Conservation (phyloP, 2,329 filamentous ascomycete genomes). For the Sphaceloma murrayae region DNA sequence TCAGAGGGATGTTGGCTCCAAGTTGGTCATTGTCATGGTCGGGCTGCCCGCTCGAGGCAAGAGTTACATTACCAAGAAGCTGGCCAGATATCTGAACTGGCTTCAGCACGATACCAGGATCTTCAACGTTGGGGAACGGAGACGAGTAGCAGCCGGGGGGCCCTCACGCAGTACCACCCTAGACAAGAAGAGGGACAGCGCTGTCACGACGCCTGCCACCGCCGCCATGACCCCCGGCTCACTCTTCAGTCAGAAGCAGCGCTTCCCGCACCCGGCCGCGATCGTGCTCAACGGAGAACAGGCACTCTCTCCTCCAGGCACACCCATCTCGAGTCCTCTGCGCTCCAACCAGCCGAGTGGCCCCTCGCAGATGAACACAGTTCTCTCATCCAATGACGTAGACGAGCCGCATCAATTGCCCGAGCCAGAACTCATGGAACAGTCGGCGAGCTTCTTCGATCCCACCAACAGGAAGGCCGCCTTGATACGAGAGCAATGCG, state of each 20-base stretch:
- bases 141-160: conserved; percentile 66
- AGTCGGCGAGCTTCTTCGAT: conserved; percentile 78
- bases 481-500: conserved; percentile 79
- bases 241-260: conserved; percentile 21
- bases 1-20: conserved; percentile 86
- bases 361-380: no score
- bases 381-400: no score
- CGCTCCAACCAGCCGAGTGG: no score
- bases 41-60: conserved; percentile 91
- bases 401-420: conserved; percentile 17
- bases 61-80: conserved; percentile 98
- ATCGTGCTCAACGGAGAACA: conserved; percentile 52
- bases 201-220: conserved; percentile 17
- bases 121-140: conserved; percentile 92
- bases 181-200: conserved; percentile 26
- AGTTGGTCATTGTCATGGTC: conserved; percentile 97
- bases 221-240: conserved; percentile 20
- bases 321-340: conserved; percentile 23
- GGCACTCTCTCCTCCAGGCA: conserved; percentile 28
- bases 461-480: conserved; percentile 75
- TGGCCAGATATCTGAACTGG: conserved; percentile 92
- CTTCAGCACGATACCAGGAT: conserved; percentile 91
- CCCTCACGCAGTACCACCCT: conserved; percentile 23
- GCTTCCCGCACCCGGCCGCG: conserved; percentile 38
- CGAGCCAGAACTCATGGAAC: conserved; percentile 18